Evolutionary conservation across 148 eudicot species (phyloP).

Genomic region (Limonium bicolor): DNA sequence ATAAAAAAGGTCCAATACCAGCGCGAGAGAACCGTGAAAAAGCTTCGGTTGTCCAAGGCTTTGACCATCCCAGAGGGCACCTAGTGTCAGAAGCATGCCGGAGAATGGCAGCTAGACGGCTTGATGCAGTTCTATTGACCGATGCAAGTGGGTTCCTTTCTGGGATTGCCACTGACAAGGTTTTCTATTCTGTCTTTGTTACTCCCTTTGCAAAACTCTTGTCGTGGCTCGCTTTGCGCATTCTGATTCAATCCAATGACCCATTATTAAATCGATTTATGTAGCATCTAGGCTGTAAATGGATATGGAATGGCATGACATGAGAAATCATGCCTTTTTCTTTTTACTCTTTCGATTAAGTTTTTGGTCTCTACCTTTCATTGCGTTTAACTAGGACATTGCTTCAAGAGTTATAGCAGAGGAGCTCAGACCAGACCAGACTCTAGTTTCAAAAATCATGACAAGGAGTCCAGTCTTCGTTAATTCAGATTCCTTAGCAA

Average conservation of each 20-base stretch:
- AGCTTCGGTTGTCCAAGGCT: slow-evolving; percentile 79
- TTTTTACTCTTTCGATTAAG: no score
- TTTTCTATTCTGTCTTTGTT: background rate
- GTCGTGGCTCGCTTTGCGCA: background rate
- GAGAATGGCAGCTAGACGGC: slow-evolving; percentile 55
- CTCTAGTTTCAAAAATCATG: slow-evolving; percentile 70
- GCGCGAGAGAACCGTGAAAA: slow-evolving; percentile 99
- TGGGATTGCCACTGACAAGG: slow-evolving; percentile 50
- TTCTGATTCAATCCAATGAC: no score
- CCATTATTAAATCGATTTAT: no score
- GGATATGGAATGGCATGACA: no score
- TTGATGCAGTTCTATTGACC: slow-evolving; percentile 54
- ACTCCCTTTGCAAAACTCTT: no score
- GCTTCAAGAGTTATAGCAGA: slow-evolving; percentile 83
- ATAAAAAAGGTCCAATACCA: no score
- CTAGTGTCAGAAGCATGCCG: slow-evolving; percentile 80
- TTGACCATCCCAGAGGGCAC: slow-evolving; percentile 95
- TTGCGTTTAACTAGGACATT: slow-evolving; percentile 90
- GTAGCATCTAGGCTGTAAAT: no score
- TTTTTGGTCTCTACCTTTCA: no score
- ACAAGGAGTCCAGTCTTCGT: slow-evolving; percentile 94
- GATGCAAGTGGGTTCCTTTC: slow-evolving; percentile 63
- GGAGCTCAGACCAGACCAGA: slow-evolving; percentile 84
- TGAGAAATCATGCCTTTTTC: no score
- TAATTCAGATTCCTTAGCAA: slow-evolving; percentile 76